A percentile compares a stretch with the other conserved stretches of the same genome.
These are phyloP conservation scores for Microcyclospora pomicola DNA, from an alignment of 2,329 filamentous ascomycete species.

Conservation along the genomic window DNA sequence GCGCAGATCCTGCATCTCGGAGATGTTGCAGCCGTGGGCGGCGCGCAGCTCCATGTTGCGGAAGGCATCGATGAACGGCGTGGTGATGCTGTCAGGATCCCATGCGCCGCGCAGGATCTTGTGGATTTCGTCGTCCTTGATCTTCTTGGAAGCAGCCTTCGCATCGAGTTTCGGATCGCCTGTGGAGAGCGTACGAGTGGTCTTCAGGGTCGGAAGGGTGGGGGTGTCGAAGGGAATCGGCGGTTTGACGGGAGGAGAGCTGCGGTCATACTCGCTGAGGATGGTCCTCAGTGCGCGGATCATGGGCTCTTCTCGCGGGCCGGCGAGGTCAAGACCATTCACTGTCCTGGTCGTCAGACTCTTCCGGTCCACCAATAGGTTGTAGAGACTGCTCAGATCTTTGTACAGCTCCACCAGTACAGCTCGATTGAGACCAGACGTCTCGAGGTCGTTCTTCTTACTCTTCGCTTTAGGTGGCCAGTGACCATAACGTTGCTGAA, in stretches of 20 bases:
- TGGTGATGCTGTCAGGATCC: constrained; percentile 55
- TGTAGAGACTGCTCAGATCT: constrained; percentile 77
- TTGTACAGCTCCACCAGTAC: constrained; percentile 71
- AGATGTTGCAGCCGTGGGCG: constrained; percentile 46
- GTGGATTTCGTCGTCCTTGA: constrained; percentile 67
- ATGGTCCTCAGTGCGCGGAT: constrained; percentile 62
- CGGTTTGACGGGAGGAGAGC: constrained; percentile 76
- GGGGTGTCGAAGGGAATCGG: constrained; percentile 85
- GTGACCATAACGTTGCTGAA: constrained; percentile 51
- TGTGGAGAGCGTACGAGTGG: constrained; percentile 46
- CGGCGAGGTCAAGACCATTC: constrained; percentile 47
- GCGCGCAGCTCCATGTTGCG: constrained; percentile 58
- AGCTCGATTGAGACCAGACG: constrained; percentile 71
- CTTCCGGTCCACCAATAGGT: constrained; percentile 69
- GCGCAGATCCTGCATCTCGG: constrained; percentile 57
- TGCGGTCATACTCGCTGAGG: constrained; percentile 77
- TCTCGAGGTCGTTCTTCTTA: constrained; percentile 82
- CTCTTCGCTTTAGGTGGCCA: constrained; percentile 86
- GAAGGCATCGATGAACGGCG: constrained; percentile 55
- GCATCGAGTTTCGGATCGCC: constrained; percentile 60
- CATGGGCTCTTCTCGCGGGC: constrained; percentile 43
- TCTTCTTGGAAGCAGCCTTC: constrained; percentile 54
- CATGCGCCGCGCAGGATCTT: constrained; percentile 67
- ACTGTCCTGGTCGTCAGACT: constrained; percentile 65
- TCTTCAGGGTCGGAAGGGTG: constrained; percentile 54